These are phyloP conservation scores for Pseudocercospora eumusae DNA, from an alignment of 2,329 filamentous ascomycete species.

Conservation along the genomic window DNA sequence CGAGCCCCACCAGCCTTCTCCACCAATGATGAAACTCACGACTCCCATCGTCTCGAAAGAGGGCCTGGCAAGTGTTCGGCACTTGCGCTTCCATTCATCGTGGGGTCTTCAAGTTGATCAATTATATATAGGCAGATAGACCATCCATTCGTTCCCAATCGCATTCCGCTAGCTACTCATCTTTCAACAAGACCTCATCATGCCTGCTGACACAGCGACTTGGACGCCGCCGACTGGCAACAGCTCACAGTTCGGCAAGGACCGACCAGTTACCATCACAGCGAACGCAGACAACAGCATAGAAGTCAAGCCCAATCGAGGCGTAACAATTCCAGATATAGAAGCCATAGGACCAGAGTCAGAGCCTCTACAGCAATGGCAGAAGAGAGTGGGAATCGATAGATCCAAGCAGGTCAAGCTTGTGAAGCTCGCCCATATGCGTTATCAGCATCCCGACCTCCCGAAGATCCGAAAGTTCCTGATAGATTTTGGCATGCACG, in stretches of 20 bases:
- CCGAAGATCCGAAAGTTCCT: conserved; percentile 51
- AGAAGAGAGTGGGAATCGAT: conserved; percentile 46
- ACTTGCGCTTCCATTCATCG: neutral
- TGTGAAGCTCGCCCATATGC: conserved; percentile 54
- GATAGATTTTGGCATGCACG: conserved; percentile 48
- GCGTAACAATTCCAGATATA: conserved; percentile 44
- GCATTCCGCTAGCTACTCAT: neutral
- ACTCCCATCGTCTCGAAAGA: neutral
- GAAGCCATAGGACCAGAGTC: conserved; percentile 42
- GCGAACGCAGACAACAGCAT: conserved; percentile 26
- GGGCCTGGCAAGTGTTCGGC: conserved; percentile 2
- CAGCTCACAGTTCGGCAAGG: conserved; percentile 30
- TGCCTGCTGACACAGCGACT: conserved; percentile 12
- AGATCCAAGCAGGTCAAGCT: conserved; percentile 49
- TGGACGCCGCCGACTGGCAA: conserved; percentile 28
- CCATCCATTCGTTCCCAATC: neutral
- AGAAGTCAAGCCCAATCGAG: conserved; percentile 42
- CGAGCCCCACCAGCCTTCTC: neutral
- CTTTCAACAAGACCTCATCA: conserved; percentile 11
- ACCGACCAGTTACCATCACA: conserved; percentile 33
- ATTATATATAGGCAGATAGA: conserved; percentile 1
- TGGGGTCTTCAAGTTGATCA: neutral
- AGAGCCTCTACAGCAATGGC: conserved; percentile 44
- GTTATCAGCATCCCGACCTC: conserved; percentile 57
- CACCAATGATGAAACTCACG: neutral